phyloP scores from a whole-genome alignment of 2,329 filamentous ascomycete species.

The Clonostachys solani region DNA sequence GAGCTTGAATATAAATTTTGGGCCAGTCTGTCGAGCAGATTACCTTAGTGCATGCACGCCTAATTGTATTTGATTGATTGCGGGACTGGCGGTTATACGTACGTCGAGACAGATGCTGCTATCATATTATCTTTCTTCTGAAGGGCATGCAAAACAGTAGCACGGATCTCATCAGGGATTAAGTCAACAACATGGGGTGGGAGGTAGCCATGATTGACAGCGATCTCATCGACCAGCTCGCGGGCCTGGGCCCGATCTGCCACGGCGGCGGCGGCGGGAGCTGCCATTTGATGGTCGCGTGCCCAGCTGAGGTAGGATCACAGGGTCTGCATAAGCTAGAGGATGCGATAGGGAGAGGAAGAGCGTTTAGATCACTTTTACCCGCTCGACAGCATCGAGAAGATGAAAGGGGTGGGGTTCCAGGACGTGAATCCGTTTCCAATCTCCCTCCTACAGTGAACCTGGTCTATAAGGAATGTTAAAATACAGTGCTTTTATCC shows the following conservation, averaged over 20 bases:
- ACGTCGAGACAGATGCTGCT: neutral
- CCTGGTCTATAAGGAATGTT: no score
- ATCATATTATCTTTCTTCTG: neutral
- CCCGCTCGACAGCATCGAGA: no score
- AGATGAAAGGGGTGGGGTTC: no score
- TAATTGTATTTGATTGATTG: neutral
- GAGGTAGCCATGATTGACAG: neutral
- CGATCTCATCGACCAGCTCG: neutral
- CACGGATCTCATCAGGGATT: neutral
- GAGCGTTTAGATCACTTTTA: no score
- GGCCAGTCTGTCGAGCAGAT: slow-evolving; percentile 23
- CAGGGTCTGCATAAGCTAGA: no score
- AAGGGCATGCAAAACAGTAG: neutral
- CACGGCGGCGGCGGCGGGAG: no score
- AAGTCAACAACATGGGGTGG: neutral
- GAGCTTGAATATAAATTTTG: slow-evolving; percentile 35
- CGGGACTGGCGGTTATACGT: neutral
- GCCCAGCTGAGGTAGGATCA: no score
- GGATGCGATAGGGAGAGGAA: no score
- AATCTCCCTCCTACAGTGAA: no score
- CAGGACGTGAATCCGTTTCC: no score
- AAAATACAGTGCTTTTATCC: no score
- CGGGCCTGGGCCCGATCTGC: neutral
- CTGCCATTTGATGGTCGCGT: no score
- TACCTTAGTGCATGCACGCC: neutral